Base-by-base conservation (phyloP, 768 basidiomycete genomes). In the Peribolospora baueri region DNA sequence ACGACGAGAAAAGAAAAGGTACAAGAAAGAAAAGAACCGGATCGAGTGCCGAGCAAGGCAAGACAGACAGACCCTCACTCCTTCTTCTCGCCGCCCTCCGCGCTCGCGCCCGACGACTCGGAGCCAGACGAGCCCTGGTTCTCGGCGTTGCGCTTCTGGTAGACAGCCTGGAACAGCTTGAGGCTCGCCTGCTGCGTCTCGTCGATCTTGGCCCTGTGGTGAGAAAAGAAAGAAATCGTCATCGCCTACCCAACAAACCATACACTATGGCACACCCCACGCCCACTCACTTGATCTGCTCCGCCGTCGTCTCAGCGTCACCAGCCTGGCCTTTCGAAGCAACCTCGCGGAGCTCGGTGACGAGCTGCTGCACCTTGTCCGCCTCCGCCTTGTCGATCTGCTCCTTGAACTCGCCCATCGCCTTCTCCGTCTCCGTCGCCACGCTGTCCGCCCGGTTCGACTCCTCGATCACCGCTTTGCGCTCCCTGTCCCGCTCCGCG, bases 341-440 rank as follows among this genome's bases (percentile, higher is more conserved):
- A 60, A 97, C 65, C 68, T 88, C 87, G 50, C 88, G 78, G 51
- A 97, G 80, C 70, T 95, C 87, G 54, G 69, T 68, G 41, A 98
- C 70, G 49, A 91, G 81, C 68, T 81, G 81, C 53, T 79, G 70
- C 61, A 98, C 90, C 73, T 90, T 95, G 65, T 90, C 87, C 71
- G 82, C 82, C 76, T 98, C 93, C 2, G 78, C 68, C 5, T 77
- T 77, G 61, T 95, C 90, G 55, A 98, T 78, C 66, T 95, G 87
- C 49, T 91, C 85, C 74, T 90, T 88, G 77, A 97, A 97, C 71
- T 98, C 93, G 64, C 74, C 77, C 81, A 97, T 84, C 13, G 88
- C 85, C 84, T 95, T 97, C 75, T 95, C 88, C 2, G 90, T 97
- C 66, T 97, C 91, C 56, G 80, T 73, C 64, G 80, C 83, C 61